Conservation (phyloP, 768 basidiomycete species). For the Xerocomellus amylosporus region DNA sequence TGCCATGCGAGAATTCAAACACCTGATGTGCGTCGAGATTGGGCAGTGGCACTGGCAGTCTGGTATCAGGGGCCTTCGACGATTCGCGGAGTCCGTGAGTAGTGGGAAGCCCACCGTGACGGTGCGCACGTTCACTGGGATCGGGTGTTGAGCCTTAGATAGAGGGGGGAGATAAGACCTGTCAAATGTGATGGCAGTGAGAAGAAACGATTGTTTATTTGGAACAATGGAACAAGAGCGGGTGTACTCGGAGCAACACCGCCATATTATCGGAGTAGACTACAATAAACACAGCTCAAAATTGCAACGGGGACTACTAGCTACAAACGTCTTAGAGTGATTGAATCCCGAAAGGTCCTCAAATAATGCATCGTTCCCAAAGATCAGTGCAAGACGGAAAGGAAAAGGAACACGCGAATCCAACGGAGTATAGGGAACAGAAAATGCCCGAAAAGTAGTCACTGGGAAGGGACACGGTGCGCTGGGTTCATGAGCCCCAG, state of each 20-base stretch:
- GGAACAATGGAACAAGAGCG: too few species aligned
- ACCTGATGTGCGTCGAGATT: not conserved
- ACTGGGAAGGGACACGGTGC: slow-evolving; percentile 7
- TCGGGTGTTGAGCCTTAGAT: too few species aligned
- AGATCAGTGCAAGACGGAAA: not conserved
- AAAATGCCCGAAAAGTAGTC: not conserved
- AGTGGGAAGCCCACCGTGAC: not conserved
- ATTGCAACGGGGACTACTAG: slow-evolving; percentile 4
- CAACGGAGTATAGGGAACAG: too few species aligned
- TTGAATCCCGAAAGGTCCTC: not conserved
- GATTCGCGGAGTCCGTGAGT: not conserved
- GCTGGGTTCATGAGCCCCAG: slow-evolving; percentile 39
- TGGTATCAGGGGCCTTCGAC: not conserved
- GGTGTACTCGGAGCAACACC: too few species aligned
- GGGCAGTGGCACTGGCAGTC: not conserved
- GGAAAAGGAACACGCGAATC: not conserved
- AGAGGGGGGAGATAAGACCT: too few species aligned
- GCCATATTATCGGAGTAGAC: not conserved
- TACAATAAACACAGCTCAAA: not conserved
- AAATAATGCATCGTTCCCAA: not conserved
- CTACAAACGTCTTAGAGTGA: slow-evolving; percentile 11
- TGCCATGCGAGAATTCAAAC: not conserved
- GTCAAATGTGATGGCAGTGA: not conserved
- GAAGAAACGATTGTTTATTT: not conserved
- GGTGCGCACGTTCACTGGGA: not conserved